Percentiles rank a stretch among this genome's conserved stretches.
Evolutionary conservation across 2,329 filamentous ascomycete species (phyloP).

Genomic region (Exophiala alcalophila): DNA sequence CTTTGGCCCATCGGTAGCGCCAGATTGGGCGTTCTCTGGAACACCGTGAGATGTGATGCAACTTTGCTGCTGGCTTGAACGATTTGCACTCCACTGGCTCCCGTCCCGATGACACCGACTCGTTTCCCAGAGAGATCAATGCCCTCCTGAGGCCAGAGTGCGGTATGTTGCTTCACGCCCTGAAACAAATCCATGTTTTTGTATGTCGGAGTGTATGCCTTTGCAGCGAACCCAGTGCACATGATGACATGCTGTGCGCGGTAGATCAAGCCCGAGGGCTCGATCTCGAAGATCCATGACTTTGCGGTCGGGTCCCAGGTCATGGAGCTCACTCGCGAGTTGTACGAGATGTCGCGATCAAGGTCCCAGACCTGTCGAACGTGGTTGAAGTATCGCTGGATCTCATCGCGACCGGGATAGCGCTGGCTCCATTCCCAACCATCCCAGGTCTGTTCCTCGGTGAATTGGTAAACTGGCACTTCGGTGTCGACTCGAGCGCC

Average conservation of each 20-base stretch:
- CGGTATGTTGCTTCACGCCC: slow-evolving; percentile 57
- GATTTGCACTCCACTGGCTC: slow-evolving; percentile 59
- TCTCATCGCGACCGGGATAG: slow-evolving; percentile 9
- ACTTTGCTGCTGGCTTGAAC: slow-evolving; percentile 55
- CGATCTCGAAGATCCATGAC: slow-evolving; percentile 56
- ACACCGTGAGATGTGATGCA: slow-evolving; percentile 48
- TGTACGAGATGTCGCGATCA: slow-evolving; percentile 4
- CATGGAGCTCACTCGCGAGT: slow-evolving; percentile 28
- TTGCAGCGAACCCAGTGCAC: slow-evolving; percentile 54
- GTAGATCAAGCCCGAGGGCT: slow-evolving; percentile 43
- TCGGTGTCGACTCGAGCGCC: slow-evolving; percentile 49
- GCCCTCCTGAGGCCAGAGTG: slow-evolving; percentile 53
- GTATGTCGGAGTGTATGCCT: slow-evolving; percentile 58
- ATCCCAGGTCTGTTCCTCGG: slow-evolving; percentile 46
- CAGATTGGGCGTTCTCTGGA: slow-evolving; percentile 65
- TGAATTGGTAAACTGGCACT: slow-evolving; percentile 48
- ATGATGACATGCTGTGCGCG: too few species aligned
- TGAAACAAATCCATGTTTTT: slow-evolving; percentile 58
- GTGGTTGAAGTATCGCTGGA: slow-evolving; percentile 9
- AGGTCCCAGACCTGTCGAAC: slow-evolving; percentile 8
- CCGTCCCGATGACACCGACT: slow-evolving; percentile 62
- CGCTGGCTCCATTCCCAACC: slow-evolving; percentile 17
- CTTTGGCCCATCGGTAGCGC: slow-evolving; percentile 58
- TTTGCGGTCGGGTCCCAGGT: slow-evolving; percentile 55
- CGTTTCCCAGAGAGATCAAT: slow-evolving; percentile 57